A percentile compares a stretch with the other conserved stretches of the same genome.
Evolutionary conservation across 1,284 basidiomycete species (phyloP).

Genomic region (Thecaphora thlaspeos): DNA sequence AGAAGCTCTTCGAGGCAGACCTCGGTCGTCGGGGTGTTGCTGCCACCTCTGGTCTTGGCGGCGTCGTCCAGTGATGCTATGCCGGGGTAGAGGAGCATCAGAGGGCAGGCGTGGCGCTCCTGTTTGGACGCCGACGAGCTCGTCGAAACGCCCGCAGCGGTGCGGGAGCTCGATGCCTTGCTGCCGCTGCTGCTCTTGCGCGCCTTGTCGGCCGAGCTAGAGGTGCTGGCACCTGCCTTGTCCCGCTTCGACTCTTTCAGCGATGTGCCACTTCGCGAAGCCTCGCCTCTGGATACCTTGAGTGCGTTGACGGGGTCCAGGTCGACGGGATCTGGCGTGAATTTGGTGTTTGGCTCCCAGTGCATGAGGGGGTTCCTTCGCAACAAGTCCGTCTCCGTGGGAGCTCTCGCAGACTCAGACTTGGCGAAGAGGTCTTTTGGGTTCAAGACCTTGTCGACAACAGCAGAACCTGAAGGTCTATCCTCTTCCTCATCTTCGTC

Average conservation of each 20-base stretch:
- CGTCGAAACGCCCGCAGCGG: slow-evolving; percentile 1
- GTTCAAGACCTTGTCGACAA: slow-evolving; percentile 36
- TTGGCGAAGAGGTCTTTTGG: slow-evolving; percentile 23
- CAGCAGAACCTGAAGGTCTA: slow-evolving; percentile 11
- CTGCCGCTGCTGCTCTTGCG: slow-evolving; percentile 1
- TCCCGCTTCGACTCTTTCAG: too few species aligned
- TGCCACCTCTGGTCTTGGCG: too few species aligned
- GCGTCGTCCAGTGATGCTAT: slow-evolving; percentile 1
- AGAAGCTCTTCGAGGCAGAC: slow-evolving; percentile 45
- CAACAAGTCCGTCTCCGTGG: slow-evolving; percentile 42
- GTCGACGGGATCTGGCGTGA: slow-evolving; percentile 17
- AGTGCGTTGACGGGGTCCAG: slow-evolving; percentile 4
- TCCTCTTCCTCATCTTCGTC: slow-evolving; percentile 58
- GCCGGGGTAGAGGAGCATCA: slow-evolving; percentile 45
- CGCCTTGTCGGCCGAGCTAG: background rate
- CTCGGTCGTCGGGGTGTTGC: slow-evolving; percentile 13
- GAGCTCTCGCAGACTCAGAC: slow-evolving; percentile 2
- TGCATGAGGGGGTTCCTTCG: slow-evolving; percentile 47
- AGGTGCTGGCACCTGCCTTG: background rate
- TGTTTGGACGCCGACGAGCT: slow-evolving; percentile 8
- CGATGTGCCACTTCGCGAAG: too few species aligned
- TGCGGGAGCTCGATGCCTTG: slow-evolving; percentile 3
- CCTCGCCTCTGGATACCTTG: too few species aligned
- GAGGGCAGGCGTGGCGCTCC: slow-evolving; percentile 46
- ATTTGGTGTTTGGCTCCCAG: slow-evolving; percentile 39